phyloP scores from a whole-genome alignment of 805 yeast species.

The Metschnikowia gelsemii region DNA sequence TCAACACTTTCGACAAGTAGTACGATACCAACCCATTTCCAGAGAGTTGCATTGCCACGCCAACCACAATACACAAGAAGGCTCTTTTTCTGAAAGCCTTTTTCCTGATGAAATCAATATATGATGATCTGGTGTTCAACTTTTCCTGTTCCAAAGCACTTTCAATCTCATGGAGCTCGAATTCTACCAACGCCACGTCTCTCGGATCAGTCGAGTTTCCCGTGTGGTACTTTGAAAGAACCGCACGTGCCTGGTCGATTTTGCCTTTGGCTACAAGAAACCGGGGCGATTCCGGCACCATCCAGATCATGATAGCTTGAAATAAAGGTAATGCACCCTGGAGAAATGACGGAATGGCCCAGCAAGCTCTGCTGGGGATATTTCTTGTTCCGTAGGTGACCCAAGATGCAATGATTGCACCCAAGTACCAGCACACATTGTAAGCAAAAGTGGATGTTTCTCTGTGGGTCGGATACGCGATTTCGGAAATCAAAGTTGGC shows the following conservation, averaged over 20 bases:
- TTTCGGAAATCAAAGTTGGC: slow-evolving; percentile 51
- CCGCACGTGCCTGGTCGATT: slow-evolving; percentile 41
- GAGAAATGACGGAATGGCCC: slow-evolving; percentile 56
- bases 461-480: slow-evolving; percentile 46
- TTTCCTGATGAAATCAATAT: slow-evolving; percentile 39
- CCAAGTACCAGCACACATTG: slow-evolving; percentile 53
- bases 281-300: slow-evolving; percentile 52
- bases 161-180: slow-evolving; percentile 27
- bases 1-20: slow-evolving; percentile 50
- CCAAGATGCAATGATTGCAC: slow-evolving; percentile 55
- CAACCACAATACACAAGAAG: slow-evolving; percentile 32
- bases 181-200: slow-evolving; percentile 20
- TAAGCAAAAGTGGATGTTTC: slow-evolving; percentile 38
- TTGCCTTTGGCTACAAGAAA: slow-evolving; percentile 42
- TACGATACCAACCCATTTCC: slow-evolving; percentile 55
- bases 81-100: slow-evolving; percentile 44
- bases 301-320: slow-evolving; percentile 28
- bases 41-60: slow-evolving; percentile 44
- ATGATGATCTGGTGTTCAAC: slow-evolving; percentile 30
- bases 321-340: slow-evolving; percentile 50
- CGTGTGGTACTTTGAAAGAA: slow-evolving; percentile 43
- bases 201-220: slow-evolving; percentile 33
- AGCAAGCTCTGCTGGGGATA: slow-evolving; percentile 29
- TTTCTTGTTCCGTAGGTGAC: slow-evolving; percentile 47
- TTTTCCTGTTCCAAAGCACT: slow-evolving; percentile 40